Percentiles rank a stretch among this genome's conserved stretches.
Evolutionary conservation across 305 asterid genomes (phyloP).

Genomic region (Solanum hybrid): DNA sequence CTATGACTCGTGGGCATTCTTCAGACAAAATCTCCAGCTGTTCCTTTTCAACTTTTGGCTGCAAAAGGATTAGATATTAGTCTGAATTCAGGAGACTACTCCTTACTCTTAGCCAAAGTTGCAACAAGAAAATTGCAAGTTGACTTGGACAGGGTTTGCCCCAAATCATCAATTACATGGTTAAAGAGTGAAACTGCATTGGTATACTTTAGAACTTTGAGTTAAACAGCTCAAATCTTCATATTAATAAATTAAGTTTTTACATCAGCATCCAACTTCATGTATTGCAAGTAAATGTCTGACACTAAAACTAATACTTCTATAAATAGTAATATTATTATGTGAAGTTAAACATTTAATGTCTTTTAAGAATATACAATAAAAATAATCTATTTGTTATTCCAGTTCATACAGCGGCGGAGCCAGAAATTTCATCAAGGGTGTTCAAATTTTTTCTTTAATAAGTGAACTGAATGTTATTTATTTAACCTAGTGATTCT

Average conservation of each 20-base stretch:
- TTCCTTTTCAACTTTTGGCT: slow-evolving; percentile 75
- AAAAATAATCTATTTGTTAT: background rate
- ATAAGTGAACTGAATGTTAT: no score
- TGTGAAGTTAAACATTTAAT: background rate
- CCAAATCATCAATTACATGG: background rate
- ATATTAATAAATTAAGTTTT: background rate
- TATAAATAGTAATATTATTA: background rate
- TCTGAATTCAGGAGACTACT: background rate
- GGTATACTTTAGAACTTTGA: background rate
- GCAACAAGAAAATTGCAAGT: background rate
- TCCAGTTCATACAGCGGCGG: background rate
- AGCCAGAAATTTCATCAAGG: no score
- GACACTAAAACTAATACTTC: background rate
- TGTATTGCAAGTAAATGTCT: background rate
- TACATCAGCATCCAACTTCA: background rate
- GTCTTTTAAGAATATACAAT: background rate
- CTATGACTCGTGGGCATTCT: slow-evolving; percentile 74
- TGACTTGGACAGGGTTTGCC: background rate
- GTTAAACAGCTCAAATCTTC: background rate
- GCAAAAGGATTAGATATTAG: slow-evolving; percentile 14
- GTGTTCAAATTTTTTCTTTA: no score
- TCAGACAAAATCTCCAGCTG: slow-evolving; percentile 44
- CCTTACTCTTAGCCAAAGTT: background rate
- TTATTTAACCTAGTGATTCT: no score
- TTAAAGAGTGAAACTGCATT: background rate